Evolutionary conservation across 805 yeast species (phyloP).

Genomic region (Candida dajiaensis): DNA sequence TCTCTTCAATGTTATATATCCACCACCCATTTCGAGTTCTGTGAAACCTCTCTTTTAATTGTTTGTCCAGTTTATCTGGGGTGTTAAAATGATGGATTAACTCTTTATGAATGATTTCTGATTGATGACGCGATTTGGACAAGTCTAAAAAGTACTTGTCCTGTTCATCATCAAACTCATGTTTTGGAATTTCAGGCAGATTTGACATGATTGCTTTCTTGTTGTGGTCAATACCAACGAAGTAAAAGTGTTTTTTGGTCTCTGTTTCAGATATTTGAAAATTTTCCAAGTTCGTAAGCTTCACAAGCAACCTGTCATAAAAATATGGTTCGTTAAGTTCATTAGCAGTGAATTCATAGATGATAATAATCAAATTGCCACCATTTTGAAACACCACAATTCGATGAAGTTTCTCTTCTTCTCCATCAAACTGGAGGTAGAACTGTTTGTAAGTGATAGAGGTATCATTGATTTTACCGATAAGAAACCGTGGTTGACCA

Average conservation of each 20-base stretch:
- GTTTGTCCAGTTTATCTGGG: conserved; percentile 1
- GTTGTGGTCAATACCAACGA: conserved; percentile 7
- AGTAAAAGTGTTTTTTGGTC: conserved; percentile 10
- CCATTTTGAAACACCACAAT: conserved; percentile 14
- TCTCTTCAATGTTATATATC: conserved; percentile 11
- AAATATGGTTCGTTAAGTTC: conserved; percentile 11
- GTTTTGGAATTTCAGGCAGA: conserved; percentile 12
- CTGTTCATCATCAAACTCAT: conserved; percentile 3
- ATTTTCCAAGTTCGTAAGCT: conserved; percentile 6
- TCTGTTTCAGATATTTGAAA: conserved; percentile 4
- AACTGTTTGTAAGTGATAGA: conserved; percentile 17
- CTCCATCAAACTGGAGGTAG: conserved; percentile 11
- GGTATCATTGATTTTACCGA: conserved; percentile 13
- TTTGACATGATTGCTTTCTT: conserved; percentile 10
- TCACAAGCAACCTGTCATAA: conserved; percentile 9
- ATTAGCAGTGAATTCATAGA: conserved; percentile 16
- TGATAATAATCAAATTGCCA: conserved; percentile 5
- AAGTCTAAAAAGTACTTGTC: conserved; percentile 10
- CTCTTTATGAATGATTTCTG: conserved; percentile 16
- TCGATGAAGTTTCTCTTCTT: conserved; percentile 12
- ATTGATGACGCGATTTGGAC: conserved; percentile 7
- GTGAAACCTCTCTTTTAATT: conserved; percentile 14
- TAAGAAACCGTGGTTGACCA: conserved; percentile 6
- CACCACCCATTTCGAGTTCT: conserved; percentile 22
- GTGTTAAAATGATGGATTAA: conserved; percentile 4